A percentile compares a stretch with the other conserved stretches of the same genome.
Evolutionary conservation across 768 basidiomycete genomes (phyloP).

Genomic region (Dentipellis sp.): DNA sequence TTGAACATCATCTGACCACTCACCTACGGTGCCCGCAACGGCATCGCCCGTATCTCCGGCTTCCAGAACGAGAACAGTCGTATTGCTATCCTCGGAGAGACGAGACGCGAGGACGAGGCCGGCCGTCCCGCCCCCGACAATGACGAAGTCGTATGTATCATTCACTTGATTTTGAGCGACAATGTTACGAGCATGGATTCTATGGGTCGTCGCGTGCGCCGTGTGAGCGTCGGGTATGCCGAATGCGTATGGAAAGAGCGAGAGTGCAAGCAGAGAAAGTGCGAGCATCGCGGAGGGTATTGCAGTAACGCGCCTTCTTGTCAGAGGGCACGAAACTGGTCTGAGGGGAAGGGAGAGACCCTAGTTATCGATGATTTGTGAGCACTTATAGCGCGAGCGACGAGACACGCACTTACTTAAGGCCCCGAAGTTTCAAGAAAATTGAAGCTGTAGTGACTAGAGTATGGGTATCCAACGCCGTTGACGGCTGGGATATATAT

Average conservation of each 20-base stretch:
- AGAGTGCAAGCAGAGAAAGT: background rate
- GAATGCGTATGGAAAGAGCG: background rate
- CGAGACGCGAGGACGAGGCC: slow-evolving; percentile 38
- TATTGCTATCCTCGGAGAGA: slow-evolving; percentile 34
- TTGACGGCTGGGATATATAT: no score
- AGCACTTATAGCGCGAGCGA: no score
- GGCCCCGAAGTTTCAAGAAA: no score
- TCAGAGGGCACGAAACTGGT: no score
- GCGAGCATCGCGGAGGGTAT: background rate
- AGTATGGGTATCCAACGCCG: no score
- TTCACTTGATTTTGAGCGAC: slow-evolving; percentile 30
- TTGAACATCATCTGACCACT: slow-evolving; percentile 9
- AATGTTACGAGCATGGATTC: slow-evolving; percentile 24
- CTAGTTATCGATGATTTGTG: no score
- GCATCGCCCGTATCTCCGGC: slow-evolving; percentile 38
- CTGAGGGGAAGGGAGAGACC: no score
- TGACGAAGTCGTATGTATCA: slow-evolving; percentile 44
- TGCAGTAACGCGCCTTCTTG: background rate
- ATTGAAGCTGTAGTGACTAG: no score
- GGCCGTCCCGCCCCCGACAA: slow-evolving; percentile 38
- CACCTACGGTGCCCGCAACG: slow-evolving; percentile 25
- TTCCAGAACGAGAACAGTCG: slow-evolving; percentile 34
- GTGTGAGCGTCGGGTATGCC: background rate
- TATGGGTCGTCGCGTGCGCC: background rate
- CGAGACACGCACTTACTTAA: no score